Evolutionary conservation across 2,329 filamentous ascomycete species (phyloP).

Genomic region (Colletotrichum plurivorum): DNA sequence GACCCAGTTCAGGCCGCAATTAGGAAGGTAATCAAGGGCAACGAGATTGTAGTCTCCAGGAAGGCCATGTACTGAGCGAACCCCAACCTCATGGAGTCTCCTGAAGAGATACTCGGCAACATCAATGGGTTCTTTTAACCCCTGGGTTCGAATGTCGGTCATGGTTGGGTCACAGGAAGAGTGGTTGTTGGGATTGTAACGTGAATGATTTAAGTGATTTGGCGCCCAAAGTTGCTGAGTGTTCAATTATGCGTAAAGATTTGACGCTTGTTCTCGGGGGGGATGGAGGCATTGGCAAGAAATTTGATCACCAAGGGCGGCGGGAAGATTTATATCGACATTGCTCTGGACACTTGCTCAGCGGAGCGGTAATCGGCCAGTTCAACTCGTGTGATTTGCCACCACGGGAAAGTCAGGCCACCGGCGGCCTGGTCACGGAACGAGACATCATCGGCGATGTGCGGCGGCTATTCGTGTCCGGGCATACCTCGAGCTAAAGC

Average conservation of each 20-base stretch:
- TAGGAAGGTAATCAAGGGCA: slow-evolving; percentile 75
- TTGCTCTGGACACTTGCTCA: neutral
- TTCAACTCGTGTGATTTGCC: neutral
- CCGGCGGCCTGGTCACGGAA: slow-evolving; percentile 6
- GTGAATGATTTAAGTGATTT: neutral
- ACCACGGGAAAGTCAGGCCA: slow-evolving; percentile 31
- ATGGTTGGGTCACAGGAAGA: slow-evolving; percentile 34
- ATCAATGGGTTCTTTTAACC: slow-evolving; percentile 66
- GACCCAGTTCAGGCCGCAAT: slow-evolving; percentile 73
- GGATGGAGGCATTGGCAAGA: no score
- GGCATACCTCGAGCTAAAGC: neutral
- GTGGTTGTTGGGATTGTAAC: neutral
- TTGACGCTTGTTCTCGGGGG: no score
- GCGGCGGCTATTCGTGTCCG: slow-evolving; percentile 5
- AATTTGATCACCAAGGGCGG: no score
- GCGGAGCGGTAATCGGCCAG: neutral
- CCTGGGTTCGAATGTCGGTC: slow-evolving; percentile 57
- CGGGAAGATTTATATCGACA: neutral
- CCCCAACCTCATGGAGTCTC: slow-evolving; percentile 74
- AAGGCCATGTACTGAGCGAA: slow-evolving; percentile 77
- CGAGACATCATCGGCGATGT: slow-evolving; percentile 22
- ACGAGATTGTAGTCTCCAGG: slow-evolving; percentile 82
- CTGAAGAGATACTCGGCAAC: slow-evolving; percentile 79
- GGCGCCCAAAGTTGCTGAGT: no score
- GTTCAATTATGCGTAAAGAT: no score